phyloP scores from a whole-genome alignment of 2,329 filamentous ascomycete species.

The Orbilia blumenaviensis region DNA sequence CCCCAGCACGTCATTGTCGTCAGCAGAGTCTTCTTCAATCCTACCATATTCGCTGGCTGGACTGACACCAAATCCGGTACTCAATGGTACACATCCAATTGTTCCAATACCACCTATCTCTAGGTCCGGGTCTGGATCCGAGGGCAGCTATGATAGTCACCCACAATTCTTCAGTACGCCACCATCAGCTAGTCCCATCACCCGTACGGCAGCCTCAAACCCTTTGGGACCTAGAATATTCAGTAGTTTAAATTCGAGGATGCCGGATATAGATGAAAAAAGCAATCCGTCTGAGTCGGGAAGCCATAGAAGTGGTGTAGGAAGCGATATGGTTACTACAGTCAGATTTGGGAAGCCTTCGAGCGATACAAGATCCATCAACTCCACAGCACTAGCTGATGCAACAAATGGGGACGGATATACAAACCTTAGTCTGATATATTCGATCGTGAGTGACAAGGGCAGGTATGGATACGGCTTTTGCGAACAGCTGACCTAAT shows the following conservation, averaged over 20 bases:
- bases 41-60: constrained; percentile 27
- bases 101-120: constrained; percentile 20
- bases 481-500: not conserved
- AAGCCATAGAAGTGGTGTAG: not conserved
- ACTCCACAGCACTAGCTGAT: constrained; percentile 20
- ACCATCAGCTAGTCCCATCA: constrained; percentile 26
- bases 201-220: not conserved
- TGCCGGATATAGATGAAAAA: constrained; percentile 34
- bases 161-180: constrained; percentile 51
- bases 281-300: constrained; percentile 11
- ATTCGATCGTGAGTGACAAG: constrained; percentile 44
- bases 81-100: not conserved
- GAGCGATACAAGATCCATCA: constrained; percentile 28
- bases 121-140: constrained; percentile 27
- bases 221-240: constrained; percentile 20
- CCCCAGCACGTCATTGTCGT: not conserved
- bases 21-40: constrained; percentile 31
- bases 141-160: constrained; percentile 34
- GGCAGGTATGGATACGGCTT: not conserved
- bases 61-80: constrained; percentile 14
- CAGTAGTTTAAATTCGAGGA: constrained; percentile 21
- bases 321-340: constrained; percentile 45
- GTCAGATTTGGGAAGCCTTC: constrained; percentile 49
- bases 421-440: constrained; percentile 41
- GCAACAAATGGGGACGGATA: constrained; percentile 48